phyloP scores from a whole-genome alignment of 305 asterid species.

The Euphrasia arctica region DNA sequence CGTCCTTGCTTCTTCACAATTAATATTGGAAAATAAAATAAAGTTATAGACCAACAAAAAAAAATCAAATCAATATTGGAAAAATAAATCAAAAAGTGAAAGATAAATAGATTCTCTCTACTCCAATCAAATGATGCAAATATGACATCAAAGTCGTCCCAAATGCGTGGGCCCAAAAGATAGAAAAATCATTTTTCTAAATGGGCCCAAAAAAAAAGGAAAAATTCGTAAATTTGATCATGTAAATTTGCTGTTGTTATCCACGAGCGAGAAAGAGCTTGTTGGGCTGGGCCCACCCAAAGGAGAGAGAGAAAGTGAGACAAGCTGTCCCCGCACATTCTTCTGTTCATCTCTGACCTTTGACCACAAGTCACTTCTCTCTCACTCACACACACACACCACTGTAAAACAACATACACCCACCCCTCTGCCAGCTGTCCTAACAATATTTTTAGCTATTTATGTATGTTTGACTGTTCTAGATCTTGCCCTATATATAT shows the following conservation, averaged over 20 bases:
- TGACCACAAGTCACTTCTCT: slow-evolving; percentile 38
- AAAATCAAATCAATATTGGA: too few relatives aligned
- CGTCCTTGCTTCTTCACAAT: too few relatives aligned
- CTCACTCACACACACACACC: slow-evolving; percentile 16
- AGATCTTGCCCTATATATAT: slow-evolving; percentile 5
- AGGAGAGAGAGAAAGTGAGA: slow-evolving; percentile 25
- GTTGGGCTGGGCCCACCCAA: slow-evolving; percentile 17
- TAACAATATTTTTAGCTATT: background rate
- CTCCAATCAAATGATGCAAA: slow-evolving; percentile 25
- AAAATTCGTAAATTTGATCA: too few relatives aligned
- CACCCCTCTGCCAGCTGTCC: slow-evolving; percentile 17
- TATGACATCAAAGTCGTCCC: slow-evolving; percentile 26
- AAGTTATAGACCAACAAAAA: too few relatives aligned
- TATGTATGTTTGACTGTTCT: slow-evolving; percentile 21
- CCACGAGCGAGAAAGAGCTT: slow-evolving; percentile 19
- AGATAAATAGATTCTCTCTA: slow-evolving; percentile 39
- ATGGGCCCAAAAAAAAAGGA: background rate
- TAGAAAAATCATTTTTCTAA: slow-evolving; percentile 31
- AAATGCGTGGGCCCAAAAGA: slow-evolving; percentile 39
- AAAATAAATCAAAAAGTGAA: slow-evolving; percentile 19
- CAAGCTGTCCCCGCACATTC: slow-evolving; percentile 44
- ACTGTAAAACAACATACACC: background rate
- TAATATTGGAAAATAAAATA: too few relatives aligned
- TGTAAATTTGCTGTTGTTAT: background rate
- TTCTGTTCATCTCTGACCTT: slow-evolving; percentile 65